Evolutionary conservation across 164 flowering plant genomes (phyloP).

Genomic region (Chimonanthus praecox): DNA sequence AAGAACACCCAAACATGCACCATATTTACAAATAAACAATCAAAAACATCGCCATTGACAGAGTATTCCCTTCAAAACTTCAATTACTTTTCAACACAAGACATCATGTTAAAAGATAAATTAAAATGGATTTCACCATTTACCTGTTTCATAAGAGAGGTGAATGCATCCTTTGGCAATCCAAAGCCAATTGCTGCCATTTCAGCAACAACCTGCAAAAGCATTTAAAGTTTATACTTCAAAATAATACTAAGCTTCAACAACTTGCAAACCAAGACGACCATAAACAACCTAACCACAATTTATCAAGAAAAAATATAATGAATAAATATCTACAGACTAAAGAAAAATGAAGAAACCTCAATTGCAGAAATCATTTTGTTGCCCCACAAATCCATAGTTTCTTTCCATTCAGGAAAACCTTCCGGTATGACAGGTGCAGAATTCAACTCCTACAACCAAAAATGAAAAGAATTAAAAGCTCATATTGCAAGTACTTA

Average conservation of each 20-base stretch:
- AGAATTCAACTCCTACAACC: conserved; percentile 73
- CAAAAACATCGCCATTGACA: too few relatives aligned
- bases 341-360: conserved; percentile 27
- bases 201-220: conserved; percentile 81
- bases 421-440: conserved; percentile 97
- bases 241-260: neutral
- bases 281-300: neutral
- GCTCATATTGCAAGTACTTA: neutral
- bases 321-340: neutral
- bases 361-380: conserved; percentile 91
- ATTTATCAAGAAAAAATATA: neutral
- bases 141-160: conserved; percentile 91
- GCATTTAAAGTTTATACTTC: neutral
- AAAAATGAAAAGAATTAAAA: neutral
- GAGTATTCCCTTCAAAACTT: neutral
- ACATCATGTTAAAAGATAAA: neutral
- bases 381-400: conserved; percentile 93
- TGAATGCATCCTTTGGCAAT: conserved; percentile 83
- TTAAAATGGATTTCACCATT: neutral
- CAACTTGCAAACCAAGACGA: neutral
- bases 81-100: neutral
- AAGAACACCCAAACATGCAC: too few relatives aligned
- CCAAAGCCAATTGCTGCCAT: conserved; percentile 99
- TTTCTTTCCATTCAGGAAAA: conserved; percentile 91
- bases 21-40: too few relatives aligned